Evolutionary conservation across 139 green algal genomes (phyloP).

Genomic region (Chlamydomonas sp.): DNA sequence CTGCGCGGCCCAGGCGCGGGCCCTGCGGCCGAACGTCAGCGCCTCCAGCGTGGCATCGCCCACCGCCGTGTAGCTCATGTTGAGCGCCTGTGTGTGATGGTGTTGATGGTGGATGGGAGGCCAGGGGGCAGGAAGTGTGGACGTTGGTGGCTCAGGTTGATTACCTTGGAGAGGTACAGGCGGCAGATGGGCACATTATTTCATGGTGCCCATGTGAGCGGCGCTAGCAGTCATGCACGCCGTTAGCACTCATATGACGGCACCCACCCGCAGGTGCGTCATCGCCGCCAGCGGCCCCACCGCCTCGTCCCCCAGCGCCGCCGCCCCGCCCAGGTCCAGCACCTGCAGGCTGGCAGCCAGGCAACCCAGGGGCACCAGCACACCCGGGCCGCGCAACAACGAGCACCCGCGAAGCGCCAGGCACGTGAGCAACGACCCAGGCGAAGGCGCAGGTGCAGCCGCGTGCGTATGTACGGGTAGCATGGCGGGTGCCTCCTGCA

Average conservation of each 20-base stretch:
- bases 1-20: neutral
- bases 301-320: conserved; percentile 14
- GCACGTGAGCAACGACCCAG: conserved; percentile 25
- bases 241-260: neutral
- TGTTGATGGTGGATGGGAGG: no score
- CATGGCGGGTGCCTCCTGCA: no score
- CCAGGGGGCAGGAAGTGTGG: no score
- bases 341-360: conserved; percentile 2
- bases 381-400: neutral
- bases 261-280: neutral
- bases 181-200: no score
- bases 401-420: conserved; percentile 43
- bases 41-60: conserved; percentile 36
- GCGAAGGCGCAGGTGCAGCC: neutral
- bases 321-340: conserved; percentile 43
- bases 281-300: conserved; percentile 35
- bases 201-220: no score
- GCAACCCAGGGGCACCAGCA: neutral
- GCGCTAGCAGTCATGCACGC: neutral
- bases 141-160: no score
- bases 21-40: conserved; percentile 42
- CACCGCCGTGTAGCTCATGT: conserved; percentile 37
- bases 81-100: conserved; percentile 1
- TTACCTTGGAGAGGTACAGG: no score
- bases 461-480: no score